Evolutionary conservation across 371 early-diverging fungal genomes (phyloP), one percentile per base, ranked within the genome.

Genomic region (Mortierella polycephala): DNA sequence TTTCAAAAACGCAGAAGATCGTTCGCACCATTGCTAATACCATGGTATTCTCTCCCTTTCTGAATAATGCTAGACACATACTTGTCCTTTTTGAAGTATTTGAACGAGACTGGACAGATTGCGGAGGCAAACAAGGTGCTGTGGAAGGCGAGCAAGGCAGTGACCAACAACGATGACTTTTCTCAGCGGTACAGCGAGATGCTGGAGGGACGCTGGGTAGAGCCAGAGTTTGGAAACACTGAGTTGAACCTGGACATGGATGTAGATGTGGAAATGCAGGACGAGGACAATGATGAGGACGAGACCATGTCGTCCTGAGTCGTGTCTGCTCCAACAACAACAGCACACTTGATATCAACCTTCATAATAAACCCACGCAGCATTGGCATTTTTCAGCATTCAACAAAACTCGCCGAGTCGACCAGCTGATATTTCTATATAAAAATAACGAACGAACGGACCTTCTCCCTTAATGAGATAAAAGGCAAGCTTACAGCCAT

Each of bases 61-160:
- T 14, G 30, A 14, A 21, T 42, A 11, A 42, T 51, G 0, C 47
- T 77, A 86, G 89, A 85, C 56, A 82, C 87, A 12, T 92, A 91
- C 86, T 82, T 92, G 21, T 79, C 84, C 5, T 91, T 86, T 65
- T 79, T 93, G 60, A 75, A 73, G 20, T 90, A 89, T 69, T 87
- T 92, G 69, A 80, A 90, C 55, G 83, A 83, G 13, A 83, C 84
- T 54, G 80, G 83, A 40, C 83, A 87, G 54, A 83, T 84, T 57
- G 77, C 82, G 62, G 68, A 79, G 57, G 83, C 91, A 44, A 76
- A 85, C 60, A 62, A 84, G 21, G 84, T 93, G 47, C 85, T 90
- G 60, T 89, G 87, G 87, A 83, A 86, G 62, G 94, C 93, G 7
- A 64, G 79, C 46, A 89, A 89, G 77, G 84, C 82, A 8, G 89